phyloP scores from a whole-genome alignment of 129 eudicot genomes.

The Calendula officinalis region DNA sequence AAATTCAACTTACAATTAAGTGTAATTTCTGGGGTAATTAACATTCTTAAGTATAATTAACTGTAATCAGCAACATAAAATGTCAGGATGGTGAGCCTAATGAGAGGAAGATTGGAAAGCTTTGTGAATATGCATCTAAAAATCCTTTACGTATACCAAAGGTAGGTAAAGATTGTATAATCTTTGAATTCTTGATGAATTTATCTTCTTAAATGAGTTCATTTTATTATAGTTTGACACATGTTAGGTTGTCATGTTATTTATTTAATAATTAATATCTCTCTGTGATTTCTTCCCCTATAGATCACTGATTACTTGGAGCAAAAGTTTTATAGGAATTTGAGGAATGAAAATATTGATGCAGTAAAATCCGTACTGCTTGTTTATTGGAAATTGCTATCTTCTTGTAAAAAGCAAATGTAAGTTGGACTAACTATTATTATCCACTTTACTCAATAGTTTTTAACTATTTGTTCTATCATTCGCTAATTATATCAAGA shows the following conservation, averaged over 20 bases:
- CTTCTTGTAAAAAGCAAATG: conserved; percentile 87
- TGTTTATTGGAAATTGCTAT: conserved; percentile 62
- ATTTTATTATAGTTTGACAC: not conserved
- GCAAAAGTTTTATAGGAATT: conserved; percentile 66
- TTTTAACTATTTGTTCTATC: conserved; percentile 9
- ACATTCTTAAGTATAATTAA: not conserved
- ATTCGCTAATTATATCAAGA: too few relatives aligned
- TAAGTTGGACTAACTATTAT: conserved; percentile 41
- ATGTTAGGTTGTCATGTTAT: not conserved
- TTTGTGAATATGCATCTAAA: conserved; percentile 76
- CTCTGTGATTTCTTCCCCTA: not conserved
- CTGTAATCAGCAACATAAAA: conserved; percentile 8
- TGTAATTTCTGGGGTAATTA: not conserved
- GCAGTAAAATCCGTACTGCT: conserved; percentile 60
- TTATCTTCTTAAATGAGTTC: too few relatives aligned
- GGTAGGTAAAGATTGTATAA: conserved; percentile 29
- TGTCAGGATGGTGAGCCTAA: conserved; percentile 74
- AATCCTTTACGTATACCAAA: conserved; percentile 82
- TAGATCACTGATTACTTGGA: conserved; percentile 77
- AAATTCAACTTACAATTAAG: not conserved
- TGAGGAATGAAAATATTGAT: conserved; percentile 60
- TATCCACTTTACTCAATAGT: conserved; percentile 7
- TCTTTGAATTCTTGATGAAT: not conserved
- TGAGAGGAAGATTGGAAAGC: conserved; percentile 79
- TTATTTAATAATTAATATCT: too few relatives aligned